These are phyloP conservation scores for Clavispora fructus DNA, from an alignment of 805 yeast species.

Conservation along the genomic window DNA sequence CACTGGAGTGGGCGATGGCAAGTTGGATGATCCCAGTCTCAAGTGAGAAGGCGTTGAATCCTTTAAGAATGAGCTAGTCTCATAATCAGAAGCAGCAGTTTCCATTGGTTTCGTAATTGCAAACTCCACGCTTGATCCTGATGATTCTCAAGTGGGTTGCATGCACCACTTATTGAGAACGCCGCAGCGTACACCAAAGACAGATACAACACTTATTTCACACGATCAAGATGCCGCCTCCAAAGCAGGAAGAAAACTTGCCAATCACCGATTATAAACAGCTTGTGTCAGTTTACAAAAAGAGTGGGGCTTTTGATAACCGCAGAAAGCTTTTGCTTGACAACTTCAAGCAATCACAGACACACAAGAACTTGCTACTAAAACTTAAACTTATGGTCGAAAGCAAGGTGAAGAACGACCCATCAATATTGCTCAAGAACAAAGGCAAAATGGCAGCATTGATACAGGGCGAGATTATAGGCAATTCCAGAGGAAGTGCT, in stretches of 20 bases:
- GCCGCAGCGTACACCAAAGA: not conserved
- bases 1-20: not conserved
- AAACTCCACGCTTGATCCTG: not conserved
- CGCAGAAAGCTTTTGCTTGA: conserved; percentile 40
- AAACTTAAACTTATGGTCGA: conserved; percentile 41
- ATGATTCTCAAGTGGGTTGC: not conserved
- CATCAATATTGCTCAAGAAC: conserved; percentile 42
- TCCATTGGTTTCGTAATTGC: not conserved
- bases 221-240: not conserved
- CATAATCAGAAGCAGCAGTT: not conserved
- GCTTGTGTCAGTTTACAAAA: conserved; percentile 39
- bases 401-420: conserved; percentile 43
- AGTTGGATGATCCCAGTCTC: conserved; percentile 7
- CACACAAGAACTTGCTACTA: conserved; percentile 35
- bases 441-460: conserved; percentile 48
- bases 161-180: not conserved
- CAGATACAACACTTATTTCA: not conserved
- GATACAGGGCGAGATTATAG: conserved; percentile 46
- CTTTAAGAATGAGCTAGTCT: not conserved
- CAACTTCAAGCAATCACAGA: conserved; percentile 37
- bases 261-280: conserved; percentile 28
- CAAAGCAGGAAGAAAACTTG: not conserved
- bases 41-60: conserved; percentile 1
- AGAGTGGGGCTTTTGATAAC: conserved; percentile 45
- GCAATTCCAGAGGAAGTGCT: conserved; percentile 14